Evolutionary conservation across 352 stramenopile species (phyloP), one percentile per base, ranked within the genome.

Genomic region (Plasmopara halstedii): DNA sequence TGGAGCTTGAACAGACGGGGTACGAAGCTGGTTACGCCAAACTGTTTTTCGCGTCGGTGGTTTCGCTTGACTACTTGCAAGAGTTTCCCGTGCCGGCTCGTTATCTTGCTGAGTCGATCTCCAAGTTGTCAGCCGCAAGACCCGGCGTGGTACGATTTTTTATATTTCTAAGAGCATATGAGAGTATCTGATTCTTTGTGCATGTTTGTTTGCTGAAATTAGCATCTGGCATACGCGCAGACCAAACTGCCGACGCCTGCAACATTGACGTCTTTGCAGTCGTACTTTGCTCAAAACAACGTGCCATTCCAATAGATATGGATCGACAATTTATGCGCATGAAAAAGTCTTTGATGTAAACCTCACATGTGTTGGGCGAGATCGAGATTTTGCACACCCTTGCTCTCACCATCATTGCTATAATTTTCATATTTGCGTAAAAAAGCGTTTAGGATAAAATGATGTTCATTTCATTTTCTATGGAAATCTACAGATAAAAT

Each of bases 11-110:
- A 44, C 63, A 90, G 47, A 87, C 83, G 2, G 79, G 85, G 19
- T 98, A 97, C 53, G 92, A 98, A 77, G 83, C 92, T 26, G 86
- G 87, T 7, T 98, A 94, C 65, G 96, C 92, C 11, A 90, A 93
- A 47, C 63, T 98, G 14, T 89, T 95, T 50, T 97, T 97, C 65
- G 93, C 92, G 8, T 86, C 77, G 0, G 73, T 88, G 26, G 73
- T 83, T 27, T 55, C 72, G 0, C 72, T 89, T 40, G 94, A 98
- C 64, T 75, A 83, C 21, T 83, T 98, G 46, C 51, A 71, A 13
- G 80, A 95, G 40, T 83, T 95, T 53, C 57, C 67, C 0, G 42
- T 58, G 5, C 50, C 71, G 32, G 74, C 73, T 34, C 68, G 69
- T 33, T 90, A 85, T 38, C 56, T 90, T 47, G 67, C 68, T 4